phyloP scores from a whole-genome alignment of 1,284 basidiomycete genomes.

The Cryptococcus sp. region DNA sequence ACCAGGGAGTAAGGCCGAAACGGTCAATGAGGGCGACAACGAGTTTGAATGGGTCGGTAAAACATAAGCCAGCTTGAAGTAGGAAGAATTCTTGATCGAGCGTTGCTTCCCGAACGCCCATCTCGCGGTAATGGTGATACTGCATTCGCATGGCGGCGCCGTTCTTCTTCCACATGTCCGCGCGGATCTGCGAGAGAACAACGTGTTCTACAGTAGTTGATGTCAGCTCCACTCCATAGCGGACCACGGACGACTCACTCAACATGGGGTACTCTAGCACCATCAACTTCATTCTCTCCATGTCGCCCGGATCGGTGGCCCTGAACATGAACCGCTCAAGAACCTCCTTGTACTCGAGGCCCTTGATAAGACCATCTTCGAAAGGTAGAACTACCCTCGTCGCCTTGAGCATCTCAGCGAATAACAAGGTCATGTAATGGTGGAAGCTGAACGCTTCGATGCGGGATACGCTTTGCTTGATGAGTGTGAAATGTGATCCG shows the following conservation, averaged over 20 bases:
- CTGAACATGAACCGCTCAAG: slow-evolving; percentile 25
- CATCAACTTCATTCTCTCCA: slow-evolving; percentile 49
- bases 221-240: background rate
- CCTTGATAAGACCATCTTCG: slow-evolving; percentile 10
- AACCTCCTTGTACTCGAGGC: slow-evolving; percentile 18
- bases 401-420: slow-evolving; percentile 82
- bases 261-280: slow-evolving; percentile 82
- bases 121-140: slow-evolving; percentile 94
- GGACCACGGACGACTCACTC: slow-evolving; percentile 59
- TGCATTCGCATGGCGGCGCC: slow-evolving; percentile 94
- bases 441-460: slow-evolving; percentile 65
- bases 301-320: slow-evolving; percentile 11
- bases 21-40: slow-evolving; percentile 86
- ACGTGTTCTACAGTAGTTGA: slow-evolving; percentile 38
- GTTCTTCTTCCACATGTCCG: slow-evolving; percentile 96
- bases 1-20: slow-evolving; percentile 79
- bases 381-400: slow-evolving; percentile 19
- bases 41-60: slow-evolving; percentile 77
- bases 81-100: slow-evolving; percentile 96
- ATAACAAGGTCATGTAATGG: slow-evolving; percentile 87
- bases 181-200: slow-evolving; percentile 86
- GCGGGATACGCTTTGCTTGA: slow-evolving; percentile 71
- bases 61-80: slow-evolving; percentile 78
- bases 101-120: slow-evolving; percentile 90
- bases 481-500: slow-evolving; percentile 45